Base-by-base conservation (phyloP, 1,284 basidiomycete species). In the Singerocomus rubriflavus region DNA sequence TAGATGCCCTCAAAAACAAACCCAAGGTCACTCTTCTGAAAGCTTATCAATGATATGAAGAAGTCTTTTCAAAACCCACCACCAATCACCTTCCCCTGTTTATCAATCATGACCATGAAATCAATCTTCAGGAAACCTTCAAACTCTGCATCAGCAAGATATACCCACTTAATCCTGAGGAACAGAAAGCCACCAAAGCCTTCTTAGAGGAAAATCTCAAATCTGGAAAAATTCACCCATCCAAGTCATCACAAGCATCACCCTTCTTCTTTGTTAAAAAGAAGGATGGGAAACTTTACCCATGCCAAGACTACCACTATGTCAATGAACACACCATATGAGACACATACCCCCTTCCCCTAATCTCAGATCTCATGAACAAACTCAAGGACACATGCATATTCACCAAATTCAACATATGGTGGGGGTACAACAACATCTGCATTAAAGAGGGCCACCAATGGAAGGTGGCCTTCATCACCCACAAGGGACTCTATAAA, bases 291-390 rank as follows among this genome's bases (percentile, higher is more conserved):
- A 17, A 21, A 29, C 42, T 49, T 5, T 7, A 9, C 0, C 48
- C 48, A 1, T 44, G 21, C 4, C 21, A 21, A 21, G 21, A 21
- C 4, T 21, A 21, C 4, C 4, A 14, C 0, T 38, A 49, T 4
- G 4, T 49, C 0, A 49, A 49, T 13, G 35, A 37, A 13, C 14
- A 34, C 4, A 34, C 33, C 4, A 2, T 10, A 2, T 4, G 4
- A 0, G n/a, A 34, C 10, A 13, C 30, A 17, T 11, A 49, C 2
- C 52, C 52, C 0, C 37, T 73, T 0, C 71, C 70, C 0, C 57
- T 71, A 0, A 69, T 70, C 8, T 31, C 44, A 0, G 60, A 71
- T 8, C 46, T 65, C 3, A 46, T 72, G 1, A 51, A 69, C 37
- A 59, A 59, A 6, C 47, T 72, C 0, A 31, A 48, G 4, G 34